Evolutionary conservation across 116 monocot species (phyloP).

Genomic region (Zostera marina): DNA sequence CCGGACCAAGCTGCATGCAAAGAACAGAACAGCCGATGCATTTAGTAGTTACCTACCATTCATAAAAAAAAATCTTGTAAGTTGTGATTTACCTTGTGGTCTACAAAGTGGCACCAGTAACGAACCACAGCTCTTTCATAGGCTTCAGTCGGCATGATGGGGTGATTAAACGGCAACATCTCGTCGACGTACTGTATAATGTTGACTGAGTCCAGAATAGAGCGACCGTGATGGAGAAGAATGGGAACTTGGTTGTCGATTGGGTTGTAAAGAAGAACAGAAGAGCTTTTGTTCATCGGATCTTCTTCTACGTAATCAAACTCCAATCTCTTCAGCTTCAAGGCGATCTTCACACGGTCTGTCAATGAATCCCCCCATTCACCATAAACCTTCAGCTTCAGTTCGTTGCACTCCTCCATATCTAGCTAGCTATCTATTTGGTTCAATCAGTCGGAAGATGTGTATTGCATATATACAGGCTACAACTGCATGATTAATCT

Average conservation of each 20-base stretch:
- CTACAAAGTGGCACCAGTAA: conserved; percentile 18
- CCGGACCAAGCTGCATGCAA: background rate
- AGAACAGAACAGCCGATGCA: background rate
- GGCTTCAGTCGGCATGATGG: conserved; percentile 18
- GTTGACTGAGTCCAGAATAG: conserved; percentile 26
- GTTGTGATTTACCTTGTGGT: conserved; percentile 28
- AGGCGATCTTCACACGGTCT: conserved; percentile 5
- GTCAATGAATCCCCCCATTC: no score
- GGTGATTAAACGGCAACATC: conserved; percentile 9
- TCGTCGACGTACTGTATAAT: conserved; percentile 52
- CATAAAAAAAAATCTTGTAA: no score
- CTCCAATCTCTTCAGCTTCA: conserved; percentile 25
- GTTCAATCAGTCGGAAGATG: no score
- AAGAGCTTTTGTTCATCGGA: conserved; percentile 19
- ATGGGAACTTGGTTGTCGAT: conserved; percentile 28
- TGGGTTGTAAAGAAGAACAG: conserved; percentile 28
- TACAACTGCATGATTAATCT: no score
- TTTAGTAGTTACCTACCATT: no score
- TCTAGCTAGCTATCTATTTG: no score
- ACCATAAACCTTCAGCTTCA: no score
- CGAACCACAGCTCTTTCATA: conserved; percentile 18
- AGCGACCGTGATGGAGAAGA: conserved; percentile 19
- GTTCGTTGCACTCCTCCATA: no score
- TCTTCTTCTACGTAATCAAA: conserved; percentile 26
- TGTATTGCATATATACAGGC: no score